Conservation (phyloP, 1,284 basidiomycete genomes). For the Cryptococcus neoformans region DNA sequence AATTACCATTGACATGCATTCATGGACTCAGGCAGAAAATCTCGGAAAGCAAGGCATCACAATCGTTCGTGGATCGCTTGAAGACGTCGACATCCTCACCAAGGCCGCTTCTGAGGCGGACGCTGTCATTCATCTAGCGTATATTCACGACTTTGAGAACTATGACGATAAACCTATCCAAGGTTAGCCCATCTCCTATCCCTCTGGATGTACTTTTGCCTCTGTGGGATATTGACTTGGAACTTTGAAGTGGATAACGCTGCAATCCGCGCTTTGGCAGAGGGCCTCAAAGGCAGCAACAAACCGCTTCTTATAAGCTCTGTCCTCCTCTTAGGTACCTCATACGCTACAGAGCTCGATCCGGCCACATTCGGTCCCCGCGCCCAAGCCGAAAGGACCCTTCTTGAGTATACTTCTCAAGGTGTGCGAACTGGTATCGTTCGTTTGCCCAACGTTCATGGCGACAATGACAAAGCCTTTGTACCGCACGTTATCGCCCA, state of each 20-base stretch:
- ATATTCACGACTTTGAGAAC: conserved; percentile 20
- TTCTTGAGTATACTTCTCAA: conserved; percentile 1
- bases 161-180: conserved; percentile 7
- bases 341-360: conserved; percentile 2
- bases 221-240: background rate
- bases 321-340: background rate
- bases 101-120: conserved; percentile 20
- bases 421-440: conserved; percentile 18
- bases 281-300: conserved; percentile 20
- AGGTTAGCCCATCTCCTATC: conserved; percentile 1
- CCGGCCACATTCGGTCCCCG: background rate
- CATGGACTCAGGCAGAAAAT: conserved; percentile 4
- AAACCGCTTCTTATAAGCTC: conserved; percentile 23
- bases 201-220: background rate
- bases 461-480: conserved; percentile 18
- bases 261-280: conserved; percentile 18
- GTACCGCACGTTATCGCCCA: conserved; percentile 8
- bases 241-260: conserved; percentile 6
- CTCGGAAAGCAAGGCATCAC: conserved; percentile 18
- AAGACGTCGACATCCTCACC: conserved; percentile 26
- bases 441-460: conserved; percentile 28
- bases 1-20: background rate
- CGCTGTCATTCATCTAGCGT: conserved; percentile 36
- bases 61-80: conserved; percentile 15
- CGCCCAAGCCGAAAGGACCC: conserved; percentile 9